These are phyloP conservation scores for Phaeosphaeriaceae sp. DNA, from an alignment of 2,329 filamentous ascomycete species.

Conservation along the genomic window DNA sequence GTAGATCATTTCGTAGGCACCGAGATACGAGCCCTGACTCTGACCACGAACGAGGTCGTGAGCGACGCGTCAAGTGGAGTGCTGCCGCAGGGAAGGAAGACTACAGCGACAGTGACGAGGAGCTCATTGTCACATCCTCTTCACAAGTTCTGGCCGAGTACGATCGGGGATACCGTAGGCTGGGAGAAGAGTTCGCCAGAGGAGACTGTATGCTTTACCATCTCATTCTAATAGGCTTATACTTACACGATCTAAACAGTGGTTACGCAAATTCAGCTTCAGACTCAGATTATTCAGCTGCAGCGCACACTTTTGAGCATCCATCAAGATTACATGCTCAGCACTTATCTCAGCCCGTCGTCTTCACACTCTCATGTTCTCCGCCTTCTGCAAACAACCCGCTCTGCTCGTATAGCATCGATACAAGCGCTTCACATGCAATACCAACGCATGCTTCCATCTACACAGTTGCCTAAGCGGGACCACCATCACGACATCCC, in stretches of 20 bases:
- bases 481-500: constrained; percentile 20
- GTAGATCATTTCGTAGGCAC: constrained; percentile 11
- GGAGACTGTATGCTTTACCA: constrained; percentile 37
- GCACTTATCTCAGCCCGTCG: constrained; percentile 29
- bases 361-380: constrained; percentile 38
- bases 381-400: constrained; percentile 35
- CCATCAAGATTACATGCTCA: constrained; percentile 36
- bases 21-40: constrained; percentile 27
- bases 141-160: constrained; percentile 37
- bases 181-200: constrained; percentile 40
- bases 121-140: constrained; percentile 34
- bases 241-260: constrained; percentile 18
- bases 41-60: constrained; percentile 12
- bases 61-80: constrained; percentile 17
- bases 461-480: constrained; percentile 7
- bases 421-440: constrained; percentile 38
- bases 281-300: constrained; percentile 42
- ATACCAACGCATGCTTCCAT: constrained; percentile 35
- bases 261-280: constrained; percentile 38
- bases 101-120: constrained; percentile 37
- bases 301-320: constrained; percentile 39
- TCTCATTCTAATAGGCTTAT: neutral
- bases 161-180: constrained; percentile 35
- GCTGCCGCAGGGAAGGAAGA: constrained; percentile 22
- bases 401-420: constrained; percentile 33